These are phyloP conservation scores for Fusarium tanahbumbuense DNA, from an alignment of 2,329 filamentous ascomycete genomes.

Conservation along the genomic window DNA sequence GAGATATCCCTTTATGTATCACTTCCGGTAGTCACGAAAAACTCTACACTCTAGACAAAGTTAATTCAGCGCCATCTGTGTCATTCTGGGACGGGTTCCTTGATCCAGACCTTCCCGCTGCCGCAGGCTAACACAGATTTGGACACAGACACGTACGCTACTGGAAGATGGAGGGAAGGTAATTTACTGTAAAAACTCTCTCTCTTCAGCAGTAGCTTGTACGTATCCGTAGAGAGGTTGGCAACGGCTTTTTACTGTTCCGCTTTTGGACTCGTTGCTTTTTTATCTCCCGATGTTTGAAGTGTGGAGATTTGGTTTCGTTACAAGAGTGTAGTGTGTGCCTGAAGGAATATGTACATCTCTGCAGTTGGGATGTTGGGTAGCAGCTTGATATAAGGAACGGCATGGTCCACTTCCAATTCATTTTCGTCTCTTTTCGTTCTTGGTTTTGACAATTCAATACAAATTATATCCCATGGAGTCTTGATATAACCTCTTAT, in stretches of 20 bases:
- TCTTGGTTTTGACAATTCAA: neutral
- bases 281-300: neutral
- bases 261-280: neutral
- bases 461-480: slow-evolving; percentile 2
- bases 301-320: neutral
- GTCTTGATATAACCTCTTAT: neutral
- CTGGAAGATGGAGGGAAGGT: slow-evolving; percentile 3
- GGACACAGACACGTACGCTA: neutral
- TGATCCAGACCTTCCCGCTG: neutral
- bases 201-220: neutral
- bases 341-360: neutral
- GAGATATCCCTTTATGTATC: neutral
- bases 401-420: neutral
- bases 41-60: neutral
- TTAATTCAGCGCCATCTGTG: slow-evolving; percentile 8
- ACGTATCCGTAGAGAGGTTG: neutral
- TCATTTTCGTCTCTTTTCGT: neutral
- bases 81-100: neutral
- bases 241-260: neutral
- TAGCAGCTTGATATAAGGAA: slow-evolving; percentile 26
- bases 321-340: neutral
- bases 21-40: neutral
- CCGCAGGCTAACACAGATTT: neutral
- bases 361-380: neutral
- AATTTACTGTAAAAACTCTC: slow-evolving; percentile 13